A percentile compares a stretch with the other conserved stretches of the same genome.
Conservation (phyloP, 306 rosid genomes). For the Cicer bijugum region DNA sequence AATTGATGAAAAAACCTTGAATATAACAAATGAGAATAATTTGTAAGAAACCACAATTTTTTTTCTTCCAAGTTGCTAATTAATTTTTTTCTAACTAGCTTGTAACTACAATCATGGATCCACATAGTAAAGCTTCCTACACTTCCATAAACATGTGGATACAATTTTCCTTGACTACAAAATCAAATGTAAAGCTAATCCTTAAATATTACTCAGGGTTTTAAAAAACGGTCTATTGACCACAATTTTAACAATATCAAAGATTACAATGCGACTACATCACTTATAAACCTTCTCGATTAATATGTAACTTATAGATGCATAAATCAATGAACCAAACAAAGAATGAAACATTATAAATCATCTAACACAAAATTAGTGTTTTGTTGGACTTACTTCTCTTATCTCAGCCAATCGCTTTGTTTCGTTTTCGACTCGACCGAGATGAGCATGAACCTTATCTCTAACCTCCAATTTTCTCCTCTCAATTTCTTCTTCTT, state of each 20-base stretch:
- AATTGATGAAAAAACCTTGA: conserved; percentile 11
- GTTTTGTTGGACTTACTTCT: conserved; percentile 63
- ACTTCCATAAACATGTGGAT: background rate
- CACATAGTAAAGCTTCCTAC: background rate
- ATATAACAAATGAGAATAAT: background rate
- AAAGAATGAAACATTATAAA: background rate
- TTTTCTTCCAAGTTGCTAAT: background rate
- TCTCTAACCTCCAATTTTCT: conserved; percentile 83
- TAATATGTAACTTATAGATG: too few species aligned
- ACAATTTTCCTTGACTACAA: background rate
- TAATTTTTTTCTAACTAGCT: background rate
- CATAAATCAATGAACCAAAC: background rate
- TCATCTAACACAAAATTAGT: background rate
- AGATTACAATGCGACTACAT: background rate
- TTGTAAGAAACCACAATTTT: background rate
- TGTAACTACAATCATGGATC: background rate
- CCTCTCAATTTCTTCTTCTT: conserved; percentile 94
- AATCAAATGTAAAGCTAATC: background rate
- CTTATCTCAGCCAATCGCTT: conserved; percentile 86
- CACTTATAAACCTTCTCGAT: too few species aligned
- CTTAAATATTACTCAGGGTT: background rate
- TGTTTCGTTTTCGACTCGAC: conserved; percentile 73
- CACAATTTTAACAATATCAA: background rate
- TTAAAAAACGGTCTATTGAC: background rate
- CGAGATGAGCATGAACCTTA: conserved; percentile 76